Evolutionary conservation across 2,329 filamentous ascomycete genomes (phyloP).

Genomic region (Microsporum ferrugineum): DNA sequence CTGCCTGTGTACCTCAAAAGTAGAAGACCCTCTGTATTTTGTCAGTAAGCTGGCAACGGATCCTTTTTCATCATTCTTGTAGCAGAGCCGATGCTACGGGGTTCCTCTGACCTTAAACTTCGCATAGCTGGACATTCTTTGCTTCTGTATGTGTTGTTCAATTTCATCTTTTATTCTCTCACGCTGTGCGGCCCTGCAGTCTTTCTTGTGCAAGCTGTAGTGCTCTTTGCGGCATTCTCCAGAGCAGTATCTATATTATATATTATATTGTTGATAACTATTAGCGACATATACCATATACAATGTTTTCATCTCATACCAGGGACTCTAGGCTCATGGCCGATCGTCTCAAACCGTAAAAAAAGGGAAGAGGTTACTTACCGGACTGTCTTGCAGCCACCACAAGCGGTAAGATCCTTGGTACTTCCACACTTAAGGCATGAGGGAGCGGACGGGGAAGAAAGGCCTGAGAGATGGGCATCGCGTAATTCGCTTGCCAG

Average conservation of each 20-base stretch:
- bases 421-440: background rate
- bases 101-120: background rate
- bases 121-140: background rate
- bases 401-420: background rate
- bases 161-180: background rate
- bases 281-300: background rate
- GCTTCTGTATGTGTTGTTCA: background rate
- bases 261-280: background rate
- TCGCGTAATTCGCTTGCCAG: background rate
- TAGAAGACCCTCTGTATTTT: background rate
- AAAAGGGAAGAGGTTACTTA: background rate
- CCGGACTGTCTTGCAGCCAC: constrained; percentile 2
- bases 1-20: background rate
- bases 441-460: background rate
- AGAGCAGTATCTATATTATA: constrained; percentile 5
- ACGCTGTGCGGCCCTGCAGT: constrained; percentile 6
- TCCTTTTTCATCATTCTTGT: no score
- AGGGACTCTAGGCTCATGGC: background rate
- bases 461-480: background rate
- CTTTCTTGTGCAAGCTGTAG: constrained; percentile 6
- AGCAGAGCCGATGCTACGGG: no score
- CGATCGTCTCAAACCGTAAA: background rate
- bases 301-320: background rate
- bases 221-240: background rate
- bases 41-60: background rate